These are phyloP conservation scores for Phialophora tarda DNA, from an alignment of 2,329 filamentous ascomycete genomes.

Conservation along the genomic window DNA sequence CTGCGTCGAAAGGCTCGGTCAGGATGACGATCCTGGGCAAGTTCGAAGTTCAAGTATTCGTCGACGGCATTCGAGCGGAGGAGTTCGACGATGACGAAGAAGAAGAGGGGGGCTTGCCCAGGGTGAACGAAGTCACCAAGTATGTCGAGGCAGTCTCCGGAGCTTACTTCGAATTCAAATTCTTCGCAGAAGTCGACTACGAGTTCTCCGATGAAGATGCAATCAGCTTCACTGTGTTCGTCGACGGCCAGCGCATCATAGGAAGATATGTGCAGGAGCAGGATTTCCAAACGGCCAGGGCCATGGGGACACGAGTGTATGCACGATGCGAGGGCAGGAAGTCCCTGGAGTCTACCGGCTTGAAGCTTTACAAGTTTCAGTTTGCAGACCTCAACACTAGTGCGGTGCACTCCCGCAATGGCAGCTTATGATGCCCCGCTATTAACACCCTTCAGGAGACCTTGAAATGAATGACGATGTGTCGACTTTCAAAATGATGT, in stretches of 20 bases:
- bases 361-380: constrained; percentile 36
- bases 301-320: background rate
- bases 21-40: constrained; percentile 11
- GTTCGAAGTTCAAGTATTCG: constrained; percentile 15
- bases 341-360: background rate
- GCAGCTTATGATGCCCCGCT: background rate
- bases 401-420: constrained; percentile 11
- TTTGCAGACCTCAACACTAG: constrained; percentile 24
- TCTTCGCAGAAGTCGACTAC: constrained; percentile 26
- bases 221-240: constrained; percentile 37
- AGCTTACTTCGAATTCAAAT: constrained; percentile 11
- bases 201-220: constrained; percentile 29
- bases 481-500: constrained; percentile 9
- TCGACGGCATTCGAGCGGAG: constrained; percentile 34
- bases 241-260: constrained; percentile 19
- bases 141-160: constrained; percentile 27
- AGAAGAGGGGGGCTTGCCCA: background rate
- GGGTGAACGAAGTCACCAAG: constrained; percentile 33
- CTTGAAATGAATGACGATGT: constrained; percentile 9
- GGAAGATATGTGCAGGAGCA: background rate
- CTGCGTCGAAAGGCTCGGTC: background rate
- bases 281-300: background rate
- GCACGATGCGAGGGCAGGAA: constrained; percentile 22
- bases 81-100: constrained; percentile 40
- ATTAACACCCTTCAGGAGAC: constrained; percentile 15